phyloP scores from a whole-genome alignment of 345 rosid genomes.

The Syzygium aromaticum region DNA sequence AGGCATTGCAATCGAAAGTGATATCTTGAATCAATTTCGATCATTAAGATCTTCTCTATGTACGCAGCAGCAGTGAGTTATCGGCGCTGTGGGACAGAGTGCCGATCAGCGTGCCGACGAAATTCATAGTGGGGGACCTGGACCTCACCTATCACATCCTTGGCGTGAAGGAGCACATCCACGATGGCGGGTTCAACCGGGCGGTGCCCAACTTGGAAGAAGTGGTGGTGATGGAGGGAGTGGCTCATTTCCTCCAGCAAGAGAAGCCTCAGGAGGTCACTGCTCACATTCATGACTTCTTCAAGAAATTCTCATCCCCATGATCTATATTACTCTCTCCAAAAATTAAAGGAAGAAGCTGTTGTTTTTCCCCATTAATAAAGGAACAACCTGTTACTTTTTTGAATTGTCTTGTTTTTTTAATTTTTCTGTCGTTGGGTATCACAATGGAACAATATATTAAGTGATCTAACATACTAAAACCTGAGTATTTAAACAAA shows the following conservation, averaged over 20 bases:
- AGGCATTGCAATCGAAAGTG: not conserved
- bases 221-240: slow-evolving; percentile 76
- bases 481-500: no score
- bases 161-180: slow-evolving; percentile 55
- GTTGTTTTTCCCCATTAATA: not conserved
- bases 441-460: not conserved
- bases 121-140: slow-evolving; percentile 71
- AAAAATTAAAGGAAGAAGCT: not conserved
- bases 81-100: slow-evolving; percentile 52
- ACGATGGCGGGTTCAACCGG: slow-evolving; percentile 40
- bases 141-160: slow-evolving; percentile 55
- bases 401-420: not conserved
- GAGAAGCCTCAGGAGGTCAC: slow-evolving; percentile 63
- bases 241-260: slow-evolving; percentile 57
- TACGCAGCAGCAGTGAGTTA: slow-evolving; percentile 67
- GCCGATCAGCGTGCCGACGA: slow-evolving; percentile 64
- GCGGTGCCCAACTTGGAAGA: slow-evolving; percentile 62
- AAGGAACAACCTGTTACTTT: not conserved
- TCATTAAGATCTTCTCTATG: not conserved
- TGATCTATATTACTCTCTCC: not conserved
- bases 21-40: not conserved
- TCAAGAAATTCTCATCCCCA: slow-evolving; percentile 40
- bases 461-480: no score
- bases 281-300: slow-evolving; percentile 51
- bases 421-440: not conserved